Base-by-base conservation (phyloP, 148 eudicot genomes). In the Fallopia convolvulus region DNA sequence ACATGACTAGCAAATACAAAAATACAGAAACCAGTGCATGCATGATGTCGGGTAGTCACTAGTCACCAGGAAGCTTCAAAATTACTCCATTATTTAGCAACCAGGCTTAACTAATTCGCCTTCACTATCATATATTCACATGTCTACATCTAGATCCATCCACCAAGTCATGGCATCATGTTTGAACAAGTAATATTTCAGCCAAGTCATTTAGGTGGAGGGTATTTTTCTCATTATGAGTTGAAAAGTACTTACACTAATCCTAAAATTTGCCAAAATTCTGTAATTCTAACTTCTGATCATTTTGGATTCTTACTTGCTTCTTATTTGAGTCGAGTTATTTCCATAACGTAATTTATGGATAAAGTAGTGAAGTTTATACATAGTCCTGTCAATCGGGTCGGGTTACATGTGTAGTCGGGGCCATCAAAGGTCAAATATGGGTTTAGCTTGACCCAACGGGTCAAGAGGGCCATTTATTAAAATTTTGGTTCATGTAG, bases 41-140 rank as follows among this genome's bases (percentile, higher is more conserved):
- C 72, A 68, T 68, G 21, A 68, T 68, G 42, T 68, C 44, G 2
- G 44, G 20, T 68, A 68, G 46, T 68, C 42, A 39, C 21, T 68
- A 68, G 46, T 68, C 42, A 39, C 21, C 21, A 68, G 72, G 72
- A 68, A 68, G 42, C 72, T 68, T 68, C 20, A 68, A 68, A 33
- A 7, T 15, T 68, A 68, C 72, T 68, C 46, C 10, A 68, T 32
- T 36, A 68, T 68, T 68, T 17, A 68, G 72, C 72, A 68, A 33
- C 21, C 39, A 68, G 44, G 72, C 20, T 68, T 68, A 39, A 68
- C 46, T 39, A 33, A 68, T 68, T 68, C 7, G 44, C 72, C 72
- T 68, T 68, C n/a, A 36, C 9, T 3, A 68, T 33, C 44, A 68
- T 46, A 33, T 39, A 46, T 68, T 33, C 44, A 68, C 72, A 33